Base-by-base conservation (phyloP, 805 yeast genomes). In the Nakazawaea ishiwadae region DNA sequence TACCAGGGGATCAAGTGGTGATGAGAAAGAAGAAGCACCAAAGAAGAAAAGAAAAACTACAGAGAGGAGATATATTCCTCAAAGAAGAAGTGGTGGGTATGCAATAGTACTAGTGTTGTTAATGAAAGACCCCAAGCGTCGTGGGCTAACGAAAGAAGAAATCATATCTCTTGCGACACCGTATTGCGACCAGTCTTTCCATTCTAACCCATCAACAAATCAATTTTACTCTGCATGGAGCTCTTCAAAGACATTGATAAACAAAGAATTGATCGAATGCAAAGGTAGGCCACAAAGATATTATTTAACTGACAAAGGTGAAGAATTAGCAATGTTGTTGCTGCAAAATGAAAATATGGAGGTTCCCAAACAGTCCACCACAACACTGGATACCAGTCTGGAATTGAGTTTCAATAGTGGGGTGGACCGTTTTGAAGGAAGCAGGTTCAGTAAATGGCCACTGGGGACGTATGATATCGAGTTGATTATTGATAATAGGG, bases 141-240 rank as follows among this genome's bases (percentile, higher is more conserved):
- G 58, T n/a, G 95, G 96, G 0, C 52, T 85, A 51, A 69, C 80
- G 4, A 83, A 77, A 52, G 76, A 75, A 9, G 82, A 77, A 29
- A 71, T 89, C 5, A 63, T 75, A 2, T 52, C 66, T 8, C 51
- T 57, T 14, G 95, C 85, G 0, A 57, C 75, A 1, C 71, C 68
- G 7, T 80, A 64, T 53, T 75, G 83, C 42, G 78, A 77, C 41
- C 57, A 68, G 15, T 73, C 86, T 31, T 82, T 85, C 60, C 59
- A 66, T 0, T 47, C 76, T 0, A 82, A 81, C 52, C 79, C 85
- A 1, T 62, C 81, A 1, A 70, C 84, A 0, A 71, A 71, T 17
- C 83, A 79, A 38, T 75, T 71, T 51, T 78, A 84, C 53, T 77
- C 87, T 1, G 91, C 95, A 0, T 87, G 96, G 96, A 67, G 65